Evolutionary conservation across 768 basidiomycete genomes (phyloP).

Genomic region (Chlorophyllum brunneum): DNA sequence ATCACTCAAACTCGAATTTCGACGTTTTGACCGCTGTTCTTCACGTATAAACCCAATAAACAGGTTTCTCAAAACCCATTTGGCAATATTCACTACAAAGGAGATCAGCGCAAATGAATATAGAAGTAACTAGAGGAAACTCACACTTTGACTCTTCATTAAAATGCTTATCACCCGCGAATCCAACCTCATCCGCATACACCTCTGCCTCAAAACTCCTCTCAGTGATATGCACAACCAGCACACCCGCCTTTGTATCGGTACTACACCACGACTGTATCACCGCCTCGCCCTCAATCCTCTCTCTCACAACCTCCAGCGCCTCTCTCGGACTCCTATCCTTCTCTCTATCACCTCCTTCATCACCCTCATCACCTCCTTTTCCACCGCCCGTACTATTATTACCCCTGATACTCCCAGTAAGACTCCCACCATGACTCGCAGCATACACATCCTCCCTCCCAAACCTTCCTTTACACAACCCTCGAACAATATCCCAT

Average conservation of each 20-base stretch:
- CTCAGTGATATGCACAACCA: slow-evolving; percentile 86
- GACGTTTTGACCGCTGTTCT: slow-evolving; percentile 41
- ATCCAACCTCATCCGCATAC: slow-evolving; percentile 89
- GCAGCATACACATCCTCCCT: slow-evolving; percentile 63
- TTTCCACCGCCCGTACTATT: not conserved
- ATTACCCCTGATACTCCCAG: slow-evolving; percentile 23
- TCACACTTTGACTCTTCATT: slow-evolving; percentile 79
- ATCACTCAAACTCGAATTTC: slow-evolving; percentile 22
- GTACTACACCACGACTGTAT: slow-evolving; percentile 81
- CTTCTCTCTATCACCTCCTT: slow-evolving; percentile 27
- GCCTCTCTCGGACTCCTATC: slow-evolving; percentile 76
- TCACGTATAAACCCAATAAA: slow-evolving; percentile 77
- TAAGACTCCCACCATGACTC: slow-evolving; percentile 44
- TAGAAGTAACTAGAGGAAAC: slow-evolving; percentile 24
- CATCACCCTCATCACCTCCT: slow-evolving; percentile 13
- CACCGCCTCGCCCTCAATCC: slow-evolving; percentile 94
- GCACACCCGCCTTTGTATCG: slow-evolving; percentile 86
- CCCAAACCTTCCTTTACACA: slow-evolving; percentile 69
- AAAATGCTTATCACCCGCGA: slow-evolving; percentile 52
- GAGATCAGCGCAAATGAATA: slow-evolving; percentile 8
- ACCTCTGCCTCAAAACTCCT: slow-evolving; percentile 92
- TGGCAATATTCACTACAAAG: slow-evolving; percentile 79
- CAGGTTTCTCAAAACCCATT: slow-evolving; percentile 85
- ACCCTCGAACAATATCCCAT: slow-evolving; percentile 85
- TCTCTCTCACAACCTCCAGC: slow-evolving; percentile 80